Base-by-base conservation (phyloP, 2,329 filamentous ascomycete genomes). In the Alternaria atra region DNA sequence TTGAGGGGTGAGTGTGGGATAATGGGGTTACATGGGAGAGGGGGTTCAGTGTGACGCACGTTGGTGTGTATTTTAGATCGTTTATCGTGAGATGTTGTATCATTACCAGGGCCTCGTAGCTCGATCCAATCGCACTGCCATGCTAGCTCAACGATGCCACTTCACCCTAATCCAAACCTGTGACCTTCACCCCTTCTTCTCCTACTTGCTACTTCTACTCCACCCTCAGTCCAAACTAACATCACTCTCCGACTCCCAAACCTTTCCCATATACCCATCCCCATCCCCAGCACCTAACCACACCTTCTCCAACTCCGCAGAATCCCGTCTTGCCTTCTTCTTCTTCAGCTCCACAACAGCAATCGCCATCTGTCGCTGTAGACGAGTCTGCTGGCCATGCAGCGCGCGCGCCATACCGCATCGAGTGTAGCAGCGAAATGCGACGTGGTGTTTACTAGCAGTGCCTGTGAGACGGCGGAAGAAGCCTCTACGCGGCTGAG, bases 1-100 rank as follows among this genome's bases (percentile, higher is more conserved):
- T 88, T 70, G 69, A 71, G 57, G 50, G 12, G n/a, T 67, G 39
- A 56, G 13, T 27, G 13, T 51, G 12, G 12, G 39, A 42, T 17
- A 7, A 37, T 44, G 30, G 37, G 12, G 30, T 15, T 30, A 20
- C 10, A 37, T 15, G 34, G 46, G 30, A 48, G 27, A 35, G 23
- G 47, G 23, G 12, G 23, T 3, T 39, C 10, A 25, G 37, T 30
- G 23, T 46, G n/a, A 34, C 13, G 46, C 17, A 15, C 17, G 30
- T 25, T 25, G 13, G 17, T 48, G n/a, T 48, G 20, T 20, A 20
- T 20, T 20, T 20, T 20, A 48, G 17, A 48, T 17, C 10, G 17
- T 35, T 48, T 25, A n/a, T 35, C 17, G 35, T 13, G 20, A 35
- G 23, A 39, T 27, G 15, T 39, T 40, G 50, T 52, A 27, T 27